Percentiles rank a stretch among this genome's conserved stretches.
These are phyloP conservation scores for Umbellularia californica DNA, from an alignment of 164 flowering plant genomes.

Conservation along the genomic window DNA sequence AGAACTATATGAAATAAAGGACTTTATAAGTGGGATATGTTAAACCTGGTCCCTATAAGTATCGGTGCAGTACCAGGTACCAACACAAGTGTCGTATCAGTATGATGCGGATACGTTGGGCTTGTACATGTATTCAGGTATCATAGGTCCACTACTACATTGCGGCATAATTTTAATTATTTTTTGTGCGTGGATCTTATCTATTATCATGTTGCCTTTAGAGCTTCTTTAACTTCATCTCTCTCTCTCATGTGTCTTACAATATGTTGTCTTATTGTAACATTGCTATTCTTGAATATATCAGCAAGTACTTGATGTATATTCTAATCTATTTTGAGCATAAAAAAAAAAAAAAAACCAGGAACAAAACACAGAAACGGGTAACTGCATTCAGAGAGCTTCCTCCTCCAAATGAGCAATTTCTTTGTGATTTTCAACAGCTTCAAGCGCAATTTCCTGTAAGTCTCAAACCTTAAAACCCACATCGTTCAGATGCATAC, in stretches of 20 bases:
- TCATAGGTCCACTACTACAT: too few relatives aligned
- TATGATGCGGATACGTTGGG: too few relatives aligned
- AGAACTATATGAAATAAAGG: too few relatives aligned
- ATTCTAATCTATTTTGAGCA: not conserved
- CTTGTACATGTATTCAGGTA: too few relatives aligned
- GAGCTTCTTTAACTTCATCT: not conserved
- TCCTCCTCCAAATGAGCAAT: conserved; percentile 91
- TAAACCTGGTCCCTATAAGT: too few relatives aligned
- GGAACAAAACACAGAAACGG: conserved; percentile 89
- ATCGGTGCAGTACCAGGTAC: too few relatives aligned
- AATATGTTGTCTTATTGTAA: too few relatives aligned
- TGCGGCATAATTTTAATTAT: too few relatives aligned
- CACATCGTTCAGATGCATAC: not conserved
- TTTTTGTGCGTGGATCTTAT: too few relatives aligned
- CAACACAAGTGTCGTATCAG: too few relatives aligned
- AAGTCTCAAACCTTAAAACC: conserved; percentile 18
- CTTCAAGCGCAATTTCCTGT: conserved; percentile 71
- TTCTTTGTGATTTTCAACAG: conserved; percentile 79
- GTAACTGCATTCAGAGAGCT: conserved; percentile 73
- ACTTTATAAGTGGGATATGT: too few relatives aligned
- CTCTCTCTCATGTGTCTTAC: not conserved
- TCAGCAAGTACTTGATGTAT: not conserved
- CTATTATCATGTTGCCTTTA: not conserved
- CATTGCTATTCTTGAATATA: too few relatives aligned
- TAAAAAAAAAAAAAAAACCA: conserved; percentile 16